phyloP scores from a whole-genome alignment of 1,139 yeast genomes.

The Arxiozyma slooffiae region DNA sequence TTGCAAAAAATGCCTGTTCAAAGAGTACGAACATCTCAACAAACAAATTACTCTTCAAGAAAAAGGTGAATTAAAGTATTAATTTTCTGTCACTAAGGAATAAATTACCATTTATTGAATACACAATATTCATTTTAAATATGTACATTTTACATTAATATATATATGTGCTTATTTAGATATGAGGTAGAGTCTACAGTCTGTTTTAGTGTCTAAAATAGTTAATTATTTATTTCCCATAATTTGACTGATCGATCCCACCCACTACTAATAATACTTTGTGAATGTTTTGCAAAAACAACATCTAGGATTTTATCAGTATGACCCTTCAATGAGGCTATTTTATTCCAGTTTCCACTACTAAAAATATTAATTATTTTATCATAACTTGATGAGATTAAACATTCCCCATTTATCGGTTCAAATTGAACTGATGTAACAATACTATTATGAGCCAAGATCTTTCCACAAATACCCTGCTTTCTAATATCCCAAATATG shows the following conservation, averaged over 20 bases:
- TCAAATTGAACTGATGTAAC: constrained; percentile 59
- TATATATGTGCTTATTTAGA: too few species aligned
- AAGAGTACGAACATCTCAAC: constrained; percentile 17
- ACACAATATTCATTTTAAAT: background rate
- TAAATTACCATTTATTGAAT: background rate
- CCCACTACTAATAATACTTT: constrained; percentile 52
- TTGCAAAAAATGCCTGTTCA: constrained; percentile 19
- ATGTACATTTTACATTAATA: too few species aligned
- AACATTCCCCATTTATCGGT: constrained; percentile 38
- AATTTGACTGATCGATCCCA: constrained; percentile 75
- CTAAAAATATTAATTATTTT: constrained; percentile 55
- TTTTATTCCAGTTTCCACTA: constrained; percentile 60
- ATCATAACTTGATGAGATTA: constrained; percentile 65
- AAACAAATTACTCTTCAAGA: constrained; percentile 4
- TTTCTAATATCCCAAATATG: constrained; percentile 81
- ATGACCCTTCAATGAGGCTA: constrained; percentile 50
- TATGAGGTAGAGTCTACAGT: background rate
- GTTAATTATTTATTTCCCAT: constrained; percentile 35
- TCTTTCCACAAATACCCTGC: constrained; percentile 36
- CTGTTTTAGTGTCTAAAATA: too few species aligned
- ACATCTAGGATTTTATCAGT: constrained; percentile 66
- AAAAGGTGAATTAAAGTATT: constrained; percentile 5
- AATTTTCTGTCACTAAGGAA: background rate
- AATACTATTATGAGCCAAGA: constrained; percentile 70
- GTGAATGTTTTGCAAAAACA: constrained; percentile 42